A percentile compares a stretch with the other conserved stretches of the same genome.
Evolutionary conservation across 2,329 filamentous ascomycete genomes (phyloP).

Genomic region (Monilinia polystroma): DNA sequence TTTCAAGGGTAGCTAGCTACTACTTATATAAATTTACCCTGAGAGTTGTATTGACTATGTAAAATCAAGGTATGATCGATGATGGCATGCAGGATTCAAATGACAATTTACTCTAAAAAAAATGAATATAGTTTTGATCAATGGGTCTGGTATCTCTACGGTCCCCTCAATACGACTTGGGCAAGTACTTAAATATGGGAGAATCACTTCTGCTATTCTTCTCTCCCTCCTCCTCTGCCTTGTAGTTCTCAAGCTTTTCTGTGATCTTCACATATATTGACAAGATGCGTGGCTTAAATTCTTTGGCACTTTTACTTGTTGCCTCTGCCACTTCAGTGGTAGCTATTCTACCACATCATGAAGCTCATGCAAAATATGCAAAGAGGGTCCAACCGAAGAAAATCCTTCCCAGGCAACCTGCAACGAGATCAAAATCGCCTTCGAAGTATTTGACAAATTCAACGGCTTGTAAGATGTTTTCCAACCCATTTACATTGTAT

Average conservation of each 20-base stretch:
- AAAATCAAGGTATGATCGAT: background rate
- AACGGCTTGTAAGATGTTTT: constrained; percentile 26
- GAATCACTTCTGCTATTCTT: background rate
- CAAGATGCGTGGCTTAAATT: constrained; percentile 18
- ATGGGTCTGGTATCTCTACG: background rate
- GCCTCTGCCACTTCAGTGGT: constrained; percentile 3
- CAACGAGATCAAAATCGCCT: constrained; percentile 24
- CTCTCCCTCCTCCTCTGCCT: background rate
- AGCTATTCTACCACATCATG: constrained; percentile 4
- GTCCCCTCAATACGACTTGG: background rate
- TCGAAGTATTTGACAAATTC: constrained; percentile 29
- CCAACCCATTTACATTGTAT: background rate
- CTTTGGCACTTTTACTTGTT: constrained; percentile 17
- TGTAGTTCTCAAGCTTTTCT: background rate
- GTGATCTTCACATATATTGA: background rate
- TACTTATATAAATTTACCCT: background rate
- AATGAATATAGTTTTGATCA: background rate
- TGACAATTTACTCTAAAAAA: background rate
- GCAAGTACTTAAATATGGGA: background rate
- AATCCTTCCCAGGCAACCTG: constrained; percentile 23
- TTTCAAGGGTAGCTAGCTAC: constrained; percentile 5
- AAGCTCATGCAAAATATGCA: constrained; percentile 18
- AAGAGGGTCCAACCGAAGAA: constrained; percentile 19
- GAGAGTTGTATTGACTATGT: background rate
- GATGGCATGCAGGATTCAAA: background rate